Conservation (phyloP, 441 rosid genomes). For the Gossypium aridum region DNA sequence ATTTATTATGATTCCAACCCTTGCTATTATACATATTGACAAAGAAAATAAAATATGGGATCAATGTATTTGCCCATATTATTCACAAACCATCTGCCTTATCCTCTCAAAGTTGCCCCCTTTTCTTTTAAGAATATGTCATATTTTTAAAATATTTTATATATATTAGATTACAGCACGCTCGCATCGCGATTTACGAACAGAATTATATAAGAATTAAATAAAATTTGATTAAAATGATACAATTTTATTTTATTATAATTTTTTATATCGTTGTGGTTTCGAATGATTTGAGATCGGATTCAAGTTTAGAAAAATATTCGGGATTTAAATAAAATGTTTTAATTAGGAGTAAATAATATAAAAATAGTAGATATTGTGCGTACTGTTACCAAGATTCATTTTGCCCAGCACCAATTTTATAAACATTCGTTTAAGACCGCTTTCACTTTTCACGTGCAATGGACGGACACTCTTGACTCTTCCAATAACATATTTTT, state of each 20-base stretch:
- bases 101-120: neutral
- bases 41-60: neutral
- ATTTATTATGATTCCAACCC: neutral
- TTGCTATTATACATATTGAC: neutral
- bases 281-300: too few species aligned
- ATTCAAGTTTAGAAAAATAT: too few species aligned
- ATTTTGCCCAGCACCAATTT: neutral
- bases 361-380: neutral
- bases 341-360: neutral
- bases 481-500: neutral
- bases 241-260: too few species aligned
- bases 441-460: slow-evolving; percentile 1
- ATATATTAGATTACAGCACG: too few species aligned
- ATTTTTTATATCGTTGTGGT: too few species aligned
- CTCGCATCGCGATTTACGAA: too few species aligned
- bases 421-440: neutral
- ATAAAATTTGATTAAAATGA: too few species aligned
- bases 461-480: neutral
- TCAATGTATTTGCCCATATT: neutral
- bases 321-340: too few species aligned
- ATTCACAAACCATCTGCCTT: neutral
- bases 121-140: neutral
- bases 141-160: neutral
- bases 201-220: too few species aligned
- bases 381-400: neutral